phyloP scores from a whole-genome alignment of 495 filamentous ascomycete genomes.

The Thermothielavioides terrestris region DNA sequence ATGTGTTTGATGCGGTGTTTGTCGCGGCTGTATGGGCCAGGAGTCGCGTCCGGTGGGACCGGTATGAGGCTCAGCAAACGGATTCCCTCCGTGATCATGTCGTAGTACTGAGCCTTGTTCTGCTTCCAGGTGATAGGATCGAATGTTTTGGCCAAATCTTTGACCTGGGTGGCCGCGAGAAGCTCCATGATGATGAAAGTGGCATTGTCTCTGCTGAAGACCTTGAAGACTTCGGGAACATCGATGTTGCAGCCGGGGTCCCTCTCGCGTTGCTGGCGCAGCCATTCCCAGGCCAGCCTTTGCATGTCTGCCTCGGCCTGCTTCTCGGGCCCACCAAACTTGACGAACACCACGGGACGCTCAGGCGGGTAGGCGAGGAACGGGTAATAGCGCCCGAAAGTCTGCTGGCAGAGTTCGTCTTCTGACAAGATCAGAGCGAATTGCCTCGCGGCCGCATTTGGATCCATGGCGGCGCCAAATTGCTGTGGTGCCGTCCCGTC shows the following conservation, averaged over 20 bases:
- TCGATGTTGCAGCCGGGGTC: background rate
- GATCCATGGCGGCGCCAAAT: background rate
- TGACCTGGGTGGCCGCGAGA: background rate
- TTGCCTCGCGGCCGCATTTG: slow-evolving; percentile 1
- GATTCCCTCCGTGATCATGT: background rate
- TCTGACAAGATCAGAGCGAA: background rate
- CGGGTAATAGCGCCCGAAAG: background rate
- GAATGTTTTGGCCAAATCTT: background rate
- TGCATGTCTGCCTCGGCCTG: slow-evolving; percentile 1
- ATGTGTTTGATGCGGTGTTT: background rate
- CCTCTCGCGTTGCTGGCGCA: background rate
- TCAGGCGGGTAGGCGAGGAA: background rate
- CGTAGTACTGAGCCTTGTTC: background rate
- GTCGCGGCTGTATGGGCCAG: background rate
- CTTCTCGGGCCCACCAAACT: slow-evolving; percentile 5
- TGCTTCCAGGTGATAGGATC: background rate
- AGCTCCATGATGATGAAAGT: slow-evolving; percentile 1
- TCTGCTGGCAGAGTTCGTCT: background rate
- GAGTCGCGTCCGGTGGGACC: background rate
- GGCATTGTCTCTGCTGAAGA: background rate
- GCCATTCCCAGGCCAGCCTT: background rate
- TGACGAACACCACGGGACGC: slow-evolving; percentile 1
- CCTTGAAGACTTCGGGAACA: background rate
- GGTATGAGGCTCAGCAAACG: background rate
- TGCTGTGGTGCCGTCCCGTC: background rate